phyloP scores from a whole-genome alignment of 1,284 basidiomycete species.

The Malassezia vespertilionis region DNA sequence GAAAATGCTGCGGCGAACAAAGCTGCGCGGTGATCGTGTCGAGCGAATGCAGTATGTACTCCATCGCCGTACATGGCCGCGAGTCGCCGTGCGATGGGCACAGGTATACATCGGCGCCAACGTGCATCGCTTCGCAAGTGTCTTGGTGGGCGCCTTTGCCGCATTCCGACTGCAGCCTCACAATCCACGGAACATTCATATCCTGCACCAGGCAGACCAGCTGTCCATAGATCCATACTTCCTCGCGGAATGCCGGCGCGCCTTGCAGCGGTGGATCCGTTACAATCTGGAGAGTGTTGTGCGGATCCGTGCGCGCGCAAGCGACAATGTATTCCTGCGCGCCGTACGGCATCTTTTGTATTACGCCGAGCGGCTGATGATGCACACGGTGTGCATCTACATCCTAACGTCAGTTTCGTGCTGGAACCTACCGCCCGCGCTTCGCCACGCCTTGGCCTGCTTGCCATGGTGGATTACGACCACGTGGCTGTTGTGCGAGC shows the following conservation, averaged over 20 bases:
- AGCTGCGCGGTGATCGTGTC: slow-evolving; percentile 87
- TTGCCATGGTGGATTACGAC: background rate
- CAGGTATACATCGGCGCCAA: slow-evolving; percentile 88
- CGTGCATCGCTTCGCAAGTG: slow-evolving; percentile 90
- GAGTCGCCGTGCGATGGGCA: slow-evolving; percentile 68
- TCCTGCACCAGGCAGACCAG: slow-evolving; percentile 58
- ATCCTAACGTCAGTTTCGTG: background rate
- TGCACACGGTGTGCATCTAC: slow-evolving; percentile 1
- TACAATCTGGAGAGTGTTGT: slow-evolving; percentile 73
- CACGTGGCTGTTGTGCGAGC: background rate
- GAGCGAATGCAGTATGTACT: slow-evolving; percentile 88
- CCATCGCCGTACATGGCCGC: slow-evolving; percentile 72
- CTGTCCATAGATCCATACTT: slow-evolving; percentile 22
- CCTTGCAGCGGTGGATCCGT: slow-evolving; percentile 51
- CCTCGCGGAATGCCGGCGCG: background rate
- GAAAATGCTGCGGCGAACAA: slow-evolving; percentile 80
- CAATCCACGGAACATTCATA: slow-evolving; percentile 76
- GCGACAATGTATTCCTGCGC: slow-evolving; percentile 87
- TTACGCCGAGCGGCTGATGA: background rate
- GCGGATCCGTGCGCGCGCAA: slow-evolving; percentile 70
- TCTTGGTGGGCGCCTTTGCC: slow-evolving; percentile 18
- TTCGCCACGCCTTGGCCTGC: slow-evolving; percentile 19
- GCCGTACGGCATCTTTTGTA: slow-evolving; percentile 76
- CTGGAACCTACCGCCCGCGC: slow-evolving; percentile 22
- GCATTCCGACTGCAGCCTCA: slow-evolving; percentile 72